Percentiles rank a stretch among this genome's conserved stretches.
phyloP scores from a whole-genome alignment of 177 flowering plant genomes.

The Telopea speciosissima region DNA sequence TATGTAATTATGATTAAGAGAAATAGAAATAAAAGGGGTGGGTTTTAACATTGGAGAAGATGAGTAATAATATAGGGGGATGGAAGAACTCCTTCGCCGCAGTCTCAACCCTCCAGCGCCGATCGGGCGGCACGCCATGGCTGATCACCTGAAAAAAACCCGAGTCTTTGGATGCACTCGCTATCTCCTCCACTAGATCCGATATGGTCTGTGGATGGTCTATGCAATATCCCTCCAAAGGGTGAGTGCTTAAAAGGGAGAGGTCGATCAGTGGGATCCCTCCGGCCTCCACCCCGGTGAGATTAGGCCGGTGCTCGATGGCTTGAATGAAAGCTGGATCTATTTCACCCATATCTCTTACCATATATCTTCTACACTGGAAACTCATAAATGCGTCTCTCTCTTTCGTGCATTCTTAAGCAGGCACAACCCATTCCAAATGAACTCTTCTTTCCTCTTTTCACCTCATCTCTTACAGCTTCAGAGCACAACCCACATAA shows the following conservation, averaged over 20 bases:
- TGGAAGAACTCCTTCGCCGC: slow-evolving; percentile 42
- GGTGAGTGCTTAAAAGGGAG: slow-evolving; percentile 10
- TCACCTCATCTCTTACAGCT: slow-evolving; percentile 77
- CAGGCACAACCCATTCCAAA: slow-evolving; percentile 37
- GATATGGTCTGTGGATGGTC: slow-evolving; percentile 4
- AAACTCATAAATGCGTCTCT: neutral
- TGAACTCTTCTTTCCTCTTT: slow-evolving; percentile 35
- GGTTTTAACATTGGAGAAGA: too few species aligned
- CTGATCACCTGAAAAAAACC: slow-evolving; percentile 68
- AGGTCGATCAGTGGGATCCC: slow-evolving; percentile 48
- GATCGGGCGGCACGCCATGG: slow-evolving; percentile 43
- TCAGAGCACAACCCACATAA: slow-evolving; percentile 92
- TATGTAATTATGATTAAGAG: too few species aligned
- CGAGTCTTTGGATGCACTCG: slow-evolving; percentile 47
- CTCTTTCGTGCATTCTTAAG: too few species aligned
- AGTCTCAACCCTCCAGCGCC: slow-evolving; percentile 16
- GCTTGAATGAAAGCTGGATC: slow-evolving; percentile 46
- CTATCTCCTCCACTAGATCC: slow-evolving; percentile 18
- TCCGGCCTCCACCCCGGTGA: slow-evolving; percentile 19
- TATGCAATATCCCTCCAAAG: neutral
- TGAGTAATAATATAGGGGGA: slow-evolving; percentile 16
- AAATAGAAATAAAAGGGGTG: too few species aligned
- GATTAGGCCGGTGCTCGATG: slow-evolving; percentile 45
- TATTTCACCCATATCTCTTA: slow-evolving; percentile 28
- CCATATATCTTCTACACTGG: too few species aligned